These are phyloP conservation scores for Tilletia horrida DNA, from an alignment of 1,284 basidiomycete species.

Conservation along the genomic window DNA sequence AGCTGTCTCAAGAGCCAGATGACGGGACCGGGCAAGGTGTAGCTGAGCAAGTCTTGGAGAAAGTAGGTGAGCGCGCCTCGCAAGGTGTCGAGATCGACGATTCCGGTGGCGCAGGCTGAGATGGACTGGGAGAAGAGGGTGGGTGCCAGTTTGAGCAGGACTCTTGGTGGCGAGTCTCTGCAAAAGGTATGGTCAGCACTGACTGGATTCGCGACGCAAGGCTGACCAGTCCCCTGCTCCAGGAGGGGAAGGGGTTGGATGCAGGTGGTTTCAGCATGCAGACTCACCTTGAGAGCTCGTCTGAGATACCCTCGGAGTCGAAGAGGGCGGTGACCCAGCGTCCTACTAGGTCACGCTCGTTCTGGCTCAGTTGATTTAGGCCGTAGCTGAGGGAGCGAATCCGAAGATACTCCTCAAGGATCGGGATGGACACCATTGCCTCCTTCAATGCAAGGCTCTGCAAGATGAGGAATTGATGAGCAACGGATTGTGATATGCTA, in stretches of 20 bases:
- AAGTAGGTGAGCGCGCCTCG: conserved; percentile 60
- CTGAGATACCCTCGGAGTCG: conserved; percentile 56
- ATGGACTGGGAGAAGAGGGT: conserved; percentile 60
- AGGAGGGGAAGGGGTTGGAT: too few relatives aligned
- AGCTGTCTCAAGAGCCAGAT: conserved; percentile 37
- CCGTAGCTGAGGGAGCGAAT: conserved; percentile 41
- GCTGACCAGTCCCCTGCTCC: too few relatives aligned
- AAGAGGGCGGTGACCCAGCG: conserved; percentile 56
- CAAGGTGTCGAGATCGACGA: conserved; percentile 60
- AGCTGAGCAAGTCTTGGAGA: conserved; percentile 59
- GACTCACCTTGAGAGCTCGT: conserved; percentile 54
- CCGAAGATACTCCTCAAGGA: conserved; percentile 36
- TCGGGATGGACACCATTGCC: conserved; percentile 28
- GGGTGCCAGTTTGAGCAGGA: conserved; percentile 57
- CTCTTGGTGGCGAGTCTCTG: conserved; percentile 57
- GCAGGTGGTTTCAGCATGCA: background rate
- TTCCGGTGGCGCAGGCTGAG: conserved; percentile 56
- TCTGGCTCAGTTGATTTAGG: conserved; percentile 47
- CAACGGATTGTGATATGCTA: background rate
- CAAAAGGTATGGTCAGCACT: background rate
- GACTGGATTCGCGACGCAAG: too few relatives aligned
- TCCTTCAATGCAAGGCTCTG: background rate
- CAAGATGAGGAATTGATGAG: background rate
- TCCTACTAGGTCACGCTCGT: conserved; percentile 49
- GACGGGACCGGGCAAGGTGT: conserved; percentile 59